Percentiles rank a stretch among this genome's conserved stretches.
These are phyloP conservation scores for Cenococcum geophilum DNA, from an alignment of 495 filamentous ascomycete species.

Conservation along the genomic window DNA sequence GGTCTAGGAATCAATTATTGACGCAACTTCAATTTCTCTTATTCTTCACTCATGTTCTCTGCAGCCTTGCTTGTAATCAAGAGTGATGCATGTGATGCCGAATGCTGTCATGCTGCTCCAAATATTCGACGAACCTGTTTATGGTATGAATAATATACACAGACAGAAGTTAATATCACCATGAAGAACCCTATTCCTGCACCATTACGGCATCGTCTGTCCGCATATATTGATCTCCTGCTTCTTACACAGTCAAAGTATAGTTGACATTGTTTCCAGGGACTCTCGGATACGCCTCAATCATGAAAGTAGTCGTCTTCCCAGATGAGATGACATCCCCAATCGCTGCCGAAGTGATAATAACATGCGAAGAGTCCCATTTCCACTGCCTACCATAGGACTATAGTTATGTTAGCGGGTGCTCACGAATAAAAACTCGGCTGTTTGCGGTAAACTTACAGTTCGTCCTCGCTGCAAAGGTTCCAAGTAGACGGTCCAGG, in stretches of 20 bases:
- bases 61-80: too few species aligned
- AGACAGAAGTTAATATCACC: too few species aligned
- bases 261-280: conserved; percentile 44
- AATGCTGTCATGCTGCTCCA: too few species aligned
- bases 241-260: conserved; percentile 40
- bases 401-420: conserved; percentile 8
- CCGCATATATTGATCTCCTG: neutral
- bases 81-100: too few species aligned
- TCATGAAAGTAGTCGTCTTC: conserved; percentile 44
- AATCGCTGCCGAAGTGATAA: conserved; percentile 42
- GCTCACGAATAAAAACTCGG: neutral
- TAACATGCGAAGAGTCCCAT: conserved; percentile 44
- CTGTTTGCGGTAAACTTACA: conserved; percentile 31
- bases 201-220: too few species aligned
- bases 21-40: too few species aligned
- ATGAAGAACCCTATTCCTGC: too few species aligned
- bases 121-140: too few species aligned
- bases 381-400: conserved; percentile 49
- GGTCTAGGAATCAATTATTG: too few species aligned
- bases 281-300: conserved; percentile 50
- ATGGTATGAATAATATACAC: too few species aligned
- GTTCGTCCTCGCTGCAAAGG: conserved; percentile 48
- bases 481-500: conserved; percentile 53
- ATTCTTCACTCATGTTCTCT: too few species aligned
- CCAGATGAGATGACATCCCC: conserved; percentile 45